Base-by-base conservation (phyloP, 331 rosid genomes). In the Prunus yedoensis region DNA sequence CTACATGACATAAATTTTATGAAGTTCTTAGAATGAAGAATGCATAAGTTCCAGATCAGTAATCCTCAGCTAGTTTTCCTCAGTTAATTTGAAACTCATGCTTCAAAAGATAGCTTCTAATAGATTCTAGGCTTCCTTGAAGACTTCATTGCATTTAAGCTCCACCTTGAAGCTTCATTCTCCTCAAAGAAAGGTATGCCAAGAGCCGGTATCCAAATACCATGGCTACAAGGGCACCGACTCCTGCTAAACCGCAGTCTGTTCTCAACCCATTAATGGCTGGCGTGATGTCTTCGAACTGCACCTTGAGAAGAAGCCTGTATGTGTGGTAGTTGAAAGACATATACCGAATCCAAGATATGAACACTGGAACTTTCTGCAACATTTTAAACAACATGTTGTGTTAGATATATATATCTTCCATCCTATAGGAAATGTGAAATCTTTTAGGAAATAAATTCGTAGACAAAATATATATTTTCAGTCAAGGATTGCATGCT, bases 241-340 rank as follows among this genome's bases (percentile, higher is more conserved):
- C 91, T 79, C 88, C 99, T 10, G 74, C 78, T 54, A 67, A 58
- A 23, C 96, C 91, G 45, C 71, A 66, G 75, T 95, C 97, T 71
- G 86, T 76, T 83, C 51, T 70, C 47, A 87, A 81, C 38, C 97
- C 97, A 16, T 87, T 88, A 62, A 90, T 68, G 61, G 76, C 47
- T 1, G 87, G 91, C 13, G 86, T 68, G 14, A 80, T 78, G 75
- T 84, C 82, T 78, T 85, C 85, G 51, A 89, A 92, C 83, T 95
- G 99, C 71, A 92, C 97, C 91, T 91, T 95, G 18, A 95, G 89
- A 77, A 95, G 83, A 41, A 95, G 96, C 70, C 81, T 92, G 82
- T 95, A 95, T 0, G 99, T 95, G 83, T 95, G 97, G 82, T 95
- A 95, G 97, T 95, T 92, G 91, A 95, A 95, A 11, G 99, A 95